phyloP scores from a whole-genome alignment of 352 stramenopile species.

The Pythium vanterpoolii region DNA sequence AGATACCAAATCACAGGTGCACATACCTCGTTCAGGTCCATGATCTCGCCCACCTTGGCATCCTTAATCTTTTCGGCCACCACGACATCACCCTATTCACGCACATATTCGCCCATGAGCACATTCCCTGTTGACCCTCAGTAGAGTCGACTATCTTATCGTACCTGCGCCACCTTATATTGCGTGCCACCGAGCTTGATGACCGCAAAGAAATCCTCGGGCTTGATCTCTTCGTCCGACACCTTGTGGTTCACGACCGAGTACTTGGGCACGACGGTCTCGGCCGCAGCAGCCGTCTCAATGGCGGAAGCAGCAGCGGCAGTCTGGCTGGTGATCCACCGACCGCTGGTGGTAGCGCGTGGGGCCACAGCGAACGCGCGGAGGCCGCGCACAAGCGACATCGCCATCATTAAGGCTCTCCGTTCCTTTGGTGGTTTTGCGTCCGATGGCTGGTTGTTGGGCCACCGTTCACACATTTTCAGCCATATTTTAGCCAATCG shows the following conservation, averaged over 20 bases:
- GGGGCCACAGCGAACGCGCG: slow-evolving; percentile 25
- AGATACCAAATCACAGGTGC: neutral
- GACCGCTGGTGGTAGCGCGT: slow-evolving; percentile 5
- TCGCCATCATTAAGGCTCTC: slow-evolving; percentile 12
- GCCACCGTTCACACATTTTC: neutral
- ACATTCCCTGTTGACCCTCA: neutral
- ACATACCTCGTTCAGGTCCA: slow-evolving; percentile 72
- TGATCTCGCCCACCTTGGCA: slow-evolving; percentile 81
- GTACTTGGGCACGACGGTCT: slow-evolving; percentile 35
- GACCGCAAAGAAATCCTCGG: slow-evolving; percentile 80
- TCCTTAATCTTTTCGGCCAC: slow-evolving; percentile 84
- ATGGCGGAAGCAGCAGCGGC: slow-evolving; percentile 13
- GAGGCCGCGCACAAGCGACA: slow-evolving; percentile 22
- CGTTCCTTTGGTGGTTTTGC: slow-evolving; percentile 1
- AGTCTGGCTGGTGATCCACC: slow-evolving; percentile 12
- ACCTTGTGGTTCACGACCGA: slow-evolving; percentile 81
- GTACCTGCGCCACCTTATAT: slow-evolving; percentile 83
- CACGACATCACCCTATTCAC: slow-evolving; percentile 63
- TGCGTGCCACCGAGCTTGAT: slow-evolving; percentile 82
- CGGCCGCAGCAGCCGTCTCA: slow-evolving; percentile 14
- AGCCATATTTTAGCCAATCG: slow-evolving; percentile 11
- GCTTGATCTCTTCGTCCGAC: slow-evolving; percentile 54
- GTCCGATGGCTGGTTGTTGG: slow-evolving; percentile 22
- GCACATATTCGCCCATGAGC: neutral
- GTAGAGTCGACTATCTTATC: neutral